Conservation (phyloP, 2,329 filamentous ascomycete genomes). For the Helotiales sp. region DNA sequence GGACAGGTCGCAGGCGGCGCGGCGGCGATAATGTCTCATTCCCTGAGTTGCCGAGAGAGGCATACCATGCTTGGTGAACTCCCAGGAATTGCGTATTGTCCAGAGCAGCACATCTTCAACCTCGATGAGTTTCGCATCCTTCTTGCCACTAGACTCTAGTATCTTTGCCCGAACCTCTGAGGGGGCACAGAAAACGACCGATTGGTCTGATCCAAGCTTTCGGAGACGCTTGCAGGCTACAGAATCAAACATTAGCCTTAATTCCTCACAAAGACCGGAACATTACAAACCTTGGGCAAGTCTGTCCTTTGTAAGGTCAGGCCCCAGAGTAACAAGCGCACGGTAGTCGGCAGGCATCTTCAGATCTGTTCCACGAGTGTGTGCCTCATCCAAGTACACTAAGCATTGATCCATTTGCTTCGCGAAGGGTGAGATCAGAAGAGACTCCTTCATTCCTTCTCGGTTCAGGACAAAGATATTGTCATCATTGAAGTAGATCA, state of each 20-base stretch:
- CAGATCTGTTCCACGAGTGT: constrained; percentile 69
- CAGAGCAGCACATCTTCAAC: constrained; percentile 59
- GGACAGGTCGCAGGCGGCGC: constrained; percentile 7
- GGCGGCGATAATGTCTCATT: constrained; percentile 43
- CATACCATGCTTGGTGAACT: constrained; percentile 48
- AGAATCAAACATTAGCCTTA: constrained; percentile 9
- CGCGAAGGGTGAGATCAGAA: constrained; percentile 59
- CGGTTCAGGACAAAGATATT: constrained; percentile 54
- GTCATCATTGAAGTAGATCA: constrained; percentile 61
- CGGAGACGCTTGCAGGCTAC: constrained; percentile 71
- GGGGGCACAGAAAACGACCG: constrained; percentile 59
- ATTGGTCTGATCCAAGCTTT: constrained; percentile 66
- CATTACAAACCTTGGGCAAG: constrained; percentile 12
- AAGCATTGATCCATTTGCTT: constrained; percentile 46
- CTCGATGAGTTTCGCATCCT: constrained; percentile 36
- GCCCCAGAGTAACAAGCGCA: constrained; percentile 67
- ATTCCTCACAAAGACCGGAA: background rate
- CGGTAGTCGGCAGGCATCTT: constrained; percentile 56
- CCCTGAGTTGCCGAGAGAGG: constrained; percentile 64
- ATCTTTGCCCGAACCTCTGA: constrained; percentile 60
- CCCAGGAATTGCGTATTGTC: constrained; percentile 58
- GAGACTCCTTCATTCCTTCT: constrained; percentile 43
- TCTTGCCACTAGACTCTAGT: constrained; percentile 24
- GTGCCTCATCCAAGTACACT: constrained; percentile 59
- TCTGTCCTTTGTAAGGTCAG: constrained; percentile 48